Evolutionary conservation across 768 basidiomycete species (phyloP).

Genomic region (Mycena metata): DNA sequence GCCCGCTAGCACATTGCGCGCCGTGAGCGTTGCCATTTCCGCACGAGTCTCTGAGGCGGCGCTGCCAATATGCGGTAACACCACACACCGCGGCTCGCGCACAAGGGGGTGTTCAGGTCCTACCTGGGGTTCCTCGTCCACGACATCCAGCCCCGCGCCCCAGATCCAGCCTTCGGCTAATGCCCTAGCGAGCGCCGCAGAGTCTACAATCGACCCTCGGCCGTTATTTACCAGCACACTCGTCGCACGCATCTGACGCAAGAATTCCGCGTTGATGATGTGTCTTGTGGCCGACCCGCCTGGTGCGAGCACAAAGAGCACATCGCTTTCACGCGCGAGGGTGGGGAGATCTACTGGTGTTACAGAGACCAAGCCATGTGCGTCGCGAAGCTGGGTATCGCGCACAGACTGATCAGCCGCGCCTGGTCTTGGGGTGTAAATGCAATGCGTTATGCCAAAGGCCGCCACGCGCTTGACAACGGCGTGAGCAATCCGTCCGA

Average conservation of each 20-base stretch:
- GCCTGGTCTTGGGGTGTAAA: slow-evolving; percentile 71
- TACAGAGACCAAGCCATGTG: slow-evolving; percentile 55
- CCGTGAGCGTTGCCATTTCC: slow-evolving; percentile 85
- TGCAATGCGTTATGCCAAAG: slow-evolving; percentile 82
- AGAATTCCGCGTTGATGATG: slow-evolving; percentile 77
- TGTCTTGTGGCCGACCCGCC: slow-evolving; percentile 81
- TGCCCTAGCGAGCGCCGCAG: slow-evolving; percentile 87
- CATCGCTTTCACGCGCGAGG: slow-evolving; percentile 83
- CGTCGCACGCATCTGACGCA: slow-evolving; percentile 87
- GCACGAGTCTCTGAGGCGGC: slow-evolving; percentile 88
- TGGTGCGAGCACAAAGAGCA: slow-evolving; percentile 87
- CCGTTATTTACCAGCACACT: slow-evolving; percentile 88
- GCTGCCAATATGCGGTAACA: slow-evolving; percentile 94
- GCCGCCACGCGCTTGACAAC: slow-evolving; percentile 83
- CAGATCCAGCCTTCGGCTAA: slow-evolving; percentile 84
- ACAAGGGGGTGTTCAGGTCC: slow-evolving; percentile 82
- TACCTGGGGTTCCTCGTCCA: slow-evolving; percentile 92
- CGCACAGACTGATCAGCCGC: slow-evolving; percentile 54
- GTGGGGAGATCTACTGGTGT: slow-evolving; percentile 72
- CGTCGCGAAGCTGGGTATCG: slow-evolving; percentile 48
- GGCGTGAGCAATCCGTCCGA: slow-evolving; percentile 93
- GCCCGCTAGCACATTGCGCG: slow-evolving; percentile 74
- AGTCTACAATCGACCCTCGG: slow-evolving; percentile 92
- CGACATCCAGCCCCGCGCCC: slow-evolving; percentile 94
- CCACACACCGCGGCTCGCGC: slow-evolving; percentile 81